phyloP scores from a whole-genome alignment of 495 filamentous ascomycete species.

The Annulohypoxylon moriforme region DNA sequence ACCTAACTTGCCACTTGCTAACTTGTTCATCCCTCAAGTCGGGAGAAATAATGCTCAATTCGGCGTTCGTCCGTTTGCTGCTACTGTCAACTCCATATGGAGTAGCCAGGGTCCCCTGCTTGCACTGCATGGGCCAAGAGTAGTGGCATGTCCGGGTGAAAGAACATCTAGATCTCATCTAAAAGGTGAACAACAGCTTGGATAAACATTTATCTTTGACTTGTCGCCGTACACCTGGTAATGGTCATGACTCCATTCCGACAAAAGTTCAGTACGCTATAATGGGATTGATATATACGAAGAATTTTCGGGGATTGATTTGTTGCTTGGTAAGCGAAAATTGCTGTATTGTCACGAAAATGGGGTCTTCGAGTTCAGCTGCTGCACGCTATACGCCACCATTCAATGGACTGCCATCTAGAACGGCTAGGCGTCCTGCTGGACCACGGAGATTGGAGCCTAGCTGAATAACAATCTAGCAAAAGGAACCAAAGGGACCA shows the following conservation, averaged over 20 bases:
- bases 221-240: background rate
- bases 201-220: background rate
- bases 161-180: background rate
- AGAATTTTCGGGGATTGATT: conserved; percentile 7
- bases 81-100: background rate
- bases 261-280: background rate
- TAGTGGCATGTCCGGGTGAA: background rate
- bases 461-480: conserved; percentile 13
- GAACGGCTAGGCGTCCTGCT: conserved; percentile 35
- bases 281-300: conserved; percentile 2
- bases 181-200: background rate
- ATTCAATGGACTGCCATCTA: conserved; percentile 36
- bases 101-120: conserved; percentile 23
- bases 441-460: conserved; percentile 17
- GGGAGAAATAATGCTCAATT: background rate
- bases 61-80: background rate
- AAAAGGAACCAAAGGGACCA: conserved; percentile 10
- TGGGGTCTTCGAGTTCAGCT: conserved; percentile 42
- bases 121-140: background rate
- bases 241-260: background rate
- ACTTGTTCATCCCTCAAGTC: background rate
- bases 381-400: conserved; percentile 45
- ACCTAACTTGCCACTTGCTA: background rate
- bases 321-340: conserved; percentile 29
- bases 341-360: conserved; percentile 27